Percentiles rank a stretch among this genome's conserved stretches.
phyloP scores from a whole-genome alignment of 2,329 filamentous ascomycete species.

The Plectosphaerella plurivora region DNA sequence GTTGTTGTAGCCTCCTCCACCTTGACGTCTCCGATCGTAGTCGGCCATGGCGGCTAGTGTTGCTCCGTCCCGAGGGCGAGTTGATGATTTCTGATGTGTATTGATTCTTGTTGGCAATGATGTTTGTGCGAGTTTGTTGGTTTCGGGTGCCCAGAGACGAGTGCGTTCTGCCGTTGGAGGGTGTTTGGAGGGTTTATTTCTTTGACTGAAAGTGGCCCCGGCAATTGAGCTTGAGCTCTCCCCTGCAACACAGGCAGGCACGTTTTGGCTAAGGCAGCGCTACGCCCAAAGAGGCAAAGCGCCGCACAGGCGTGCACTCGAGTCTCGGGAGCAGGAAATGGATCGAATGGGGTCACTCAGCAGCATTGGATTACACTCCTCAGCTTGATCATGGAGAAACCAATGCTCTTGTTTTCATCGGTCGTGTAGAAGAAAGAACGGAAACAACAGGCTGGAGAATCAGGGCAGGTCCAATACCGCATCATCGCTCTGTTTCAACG shows the following conservation, averaged over 20 bases:
- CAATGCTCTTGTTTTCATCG: no score
- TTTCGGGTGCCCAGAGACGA: background rate
- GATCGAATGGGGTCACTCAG: no score
- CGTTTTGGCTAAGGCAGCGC: no score
- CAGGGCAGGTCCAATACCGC: no score
- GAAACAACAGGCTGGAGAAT: no score
- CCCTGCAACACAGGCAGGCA: background rate
- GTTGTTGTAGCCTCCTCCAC: slow-evolving; percentile 49
- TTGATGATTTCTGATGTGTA: background rate
- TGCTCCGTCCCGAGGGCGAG: slow-evolving; percentile 3
- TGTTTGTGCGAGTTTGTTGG: background rate
- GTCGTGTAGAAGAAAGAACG: no score
- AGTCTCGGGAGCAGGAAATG: no score
- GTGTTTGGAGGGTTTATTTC: background rate
- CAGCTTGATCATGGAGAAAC: no score
- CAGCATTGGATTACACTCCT: no score
- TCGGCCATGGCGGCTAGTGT: slow-evolving; percentile 42
- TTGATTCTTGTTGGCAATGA: background rate
- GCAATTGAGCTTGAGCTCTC: background rate
- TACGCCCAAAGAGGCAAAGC: no score
- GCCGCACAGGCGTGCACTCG: no score
- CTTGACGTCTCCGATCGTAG: slow-evolving; percentile 50
- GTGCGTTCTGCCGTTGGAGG: background rate
- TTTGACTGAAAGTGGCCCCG: background rate
- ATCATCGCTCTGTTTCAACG: no score